Percentiles rank a stretch among this genome's conserved stretches.
Conservation (phyloP, 75 land plant genomes). For the Pinus taeda region DNA sequence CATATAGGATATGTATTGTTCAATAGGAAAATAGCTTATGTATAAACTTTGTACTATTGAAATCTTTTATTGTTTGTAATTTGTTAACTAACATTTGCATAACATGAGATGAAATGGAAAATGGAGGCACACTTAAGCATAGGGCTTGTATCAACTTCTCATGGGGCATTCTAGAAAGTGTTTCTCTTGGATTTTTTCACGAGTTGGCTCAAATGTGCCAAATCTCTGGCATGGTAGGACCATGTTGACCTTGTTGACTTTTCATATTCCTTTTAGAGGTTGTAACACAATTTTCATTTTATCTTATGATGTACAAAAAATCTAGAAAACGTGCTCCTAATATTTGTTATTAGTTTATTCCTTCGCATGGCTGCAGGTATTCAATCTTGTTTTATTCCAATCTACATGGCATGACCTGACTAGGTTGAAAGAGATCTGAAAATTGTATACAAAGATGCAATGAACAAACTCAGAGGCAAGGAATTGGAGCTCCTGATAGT, state of each 20-base stretch:
- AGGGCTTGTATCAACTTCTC: constrained; percentile 81
- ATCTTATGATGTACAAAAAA: not conserved
- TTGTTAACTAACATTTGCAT: constrained; percentile 2
- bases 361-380: constrained; percentile 38
- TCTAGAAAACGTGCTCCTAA: not conserved
- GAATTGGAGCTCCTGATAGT: constrained; percentile 73
- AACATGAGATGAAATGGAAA: constrained; percentile 36
- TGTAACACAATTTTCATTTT: not conserved
- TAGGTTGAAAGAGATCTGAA: constrained; percentile 65
- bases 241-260: not conserved
- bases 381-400: constrained; percentile 56
- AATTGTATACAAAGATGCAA: constrained; percentile 44
- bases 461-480: constrained; percentile 55
- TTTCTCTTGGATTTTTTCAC: constrained; percentile 61
- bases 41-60: not conserved
- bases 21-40: not conserved
- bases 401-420: constrained; percentile 65
- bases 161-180: constrained; percentile 57
- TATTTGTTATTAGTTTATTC: not conserved
- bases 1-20: not conserved
- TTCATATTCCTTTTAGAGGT: not conserved
- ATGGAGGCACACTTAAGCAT: constrained; percentile 61
- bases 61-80: not conserved
- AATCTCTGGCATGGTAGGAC: constrained; percentile 66
- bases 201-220: constrained; percentile 76